Evolutionary conservation across 768 basidiomycete genomes (phyloP).

Genomic region (Agrocybe praecox): DNA sequence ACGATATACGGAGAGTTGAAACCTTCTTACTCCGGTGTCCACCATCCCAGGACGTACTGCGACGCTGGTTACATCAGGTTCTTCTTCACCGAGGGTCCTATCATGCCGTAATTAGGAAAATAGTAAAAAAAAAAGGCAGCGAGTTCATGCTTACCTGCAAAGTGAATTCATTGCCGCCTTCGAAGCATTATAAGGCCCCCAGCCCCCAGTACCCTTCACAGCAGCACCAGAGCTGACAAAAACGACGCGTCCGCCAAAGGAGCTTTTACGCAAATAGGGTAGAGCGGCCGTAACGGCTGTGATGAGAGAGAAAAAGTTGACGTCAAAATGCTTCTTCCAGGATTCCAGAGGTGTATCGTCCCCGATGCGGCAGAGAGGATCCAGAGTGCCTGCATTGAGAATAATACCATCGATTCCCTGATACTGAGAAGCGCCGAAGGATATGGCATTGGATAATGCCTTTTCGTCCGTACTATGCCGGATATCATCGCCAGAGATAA

Average conservation of each 20-base stretch:
- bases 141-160: conserved; percentile 57
- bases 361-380: conserved; percentile 65
- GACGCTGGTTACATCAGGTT: conserved; percentile 71
- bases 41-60: conserved; percentile 90
- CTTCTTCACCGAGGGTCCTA: conserved; percentile 86
- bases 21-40: conserved; percentile 68
- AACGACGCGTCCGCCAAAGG: conserved; percentile 65
- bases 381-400: conserved; percentile 82
- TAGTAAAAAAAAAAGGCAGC: not conserved
- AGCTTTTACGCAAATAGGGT: conserved; percentile 66
- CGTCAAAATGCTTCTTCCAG: conserved; percentile 78
- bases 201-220: conserved; percentile 62
- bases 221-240: conserved; percentile 90
- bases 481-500: conserved; percentile 10
- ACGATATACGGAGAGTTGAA: not conserved
- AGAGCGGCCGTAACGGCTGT: conserved; percentile 66
- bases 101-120: not conserved
- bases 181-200: conserved; percentile 81
- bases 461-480: conserved; percentile 57
- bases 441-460: conserved; percentile 58
- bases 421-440: conserved; percentile 52
- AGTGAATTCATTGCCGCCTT: conserved; percentile 93
- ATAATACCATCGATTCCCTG: conserved; percentile 75
- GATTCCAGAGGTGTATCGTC: conserved; percentile 50
- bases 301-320: conserved; percentile 88